Evolutionary conservation across 2,329 filamentous ascomycete genomes (phyloP), one percentile per base, ranked within the genome.

Genomic region (Emmonsia crescens): DNA sequence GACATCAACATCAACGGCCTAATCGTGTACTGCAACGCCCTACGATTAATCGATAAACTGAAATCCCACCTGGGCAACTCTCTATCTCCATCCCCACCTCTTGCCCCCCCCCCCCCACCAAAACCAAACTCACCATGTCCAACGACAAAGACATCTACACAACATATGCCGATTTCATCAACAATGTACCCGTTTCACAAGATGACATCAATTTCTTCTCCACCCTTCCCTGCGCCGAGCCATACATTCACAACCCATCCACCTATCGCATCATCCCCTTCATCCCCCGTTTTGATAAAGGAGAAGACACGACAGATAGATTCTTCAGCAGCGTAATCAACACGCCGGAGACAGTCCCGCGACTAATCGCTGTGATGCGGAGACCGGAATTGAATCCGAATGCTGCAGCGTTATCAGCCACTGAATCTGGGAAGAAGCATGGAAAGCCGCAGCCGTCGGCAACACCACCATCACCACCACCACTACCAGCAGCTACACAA

Each of bases 301-400:
- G 33, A 3, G 55, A 61, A n/a, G 62, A 59, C 52, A 62, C 58
- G 12, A 63, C 64, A 42, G 64, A 66, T 48, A 60, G 31, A 19
- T 67, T 67, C 61, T 66, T 67, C 62, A 63, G 57, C 48, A 62
- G 59, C 38, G 60, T 60, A 5, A 65, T 67, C 46, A 67, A 66
- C 33, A 57, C 64, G 29, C 29, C 51, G n/a, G 64, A 64, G 55
- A 67, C 66, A 4, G 60, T 67, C 51, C 66, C 64, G 48, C 64
- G 57, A 3, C 19, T 66, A 46, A 52, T 67, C 27, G 59, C 65
- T 29, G 29, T 66, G 27, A 57, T 62, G 38, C 62, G 66, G 14
- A 62, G 44, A 42, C 52, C 52, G 5, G 52, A 56, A 56, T 56
- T 40, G 33, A 56, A 56, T 9, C 33, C 33, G 5, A 12, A 33